Evolutionary conservation across 352 stramenopile species (phyloP).

Genomic region (Elongisporangium undulatum): DNA sequence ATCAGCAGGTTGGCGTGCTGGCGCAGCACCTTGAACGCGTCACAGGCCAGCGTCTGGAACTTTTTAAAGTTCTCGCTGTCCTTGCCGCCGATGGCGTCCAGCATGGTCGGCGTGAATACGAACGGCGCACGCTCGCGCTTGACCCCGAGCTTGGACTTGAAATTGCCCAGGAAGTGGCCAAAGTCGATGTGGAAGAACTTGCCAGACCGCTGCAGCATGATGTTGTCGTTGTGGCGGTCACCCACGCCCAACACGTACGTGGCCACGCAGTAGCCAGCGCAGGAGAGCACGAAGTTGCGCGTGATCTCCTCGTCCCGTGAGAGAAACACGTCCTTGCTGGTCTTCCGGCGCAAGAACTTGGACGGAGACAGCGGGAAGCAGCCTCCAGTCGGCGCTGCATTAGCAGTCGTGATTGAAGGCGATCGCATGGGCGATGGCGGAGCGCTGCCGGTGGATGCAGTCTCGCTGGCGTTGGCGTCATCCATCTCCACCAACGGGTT

Average conservation of each 20-base stretch:
- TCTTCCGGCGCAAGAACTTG: slow-evolving; percentile 27
- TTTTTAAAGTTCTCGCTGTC: slow-evolving; percentile 65
- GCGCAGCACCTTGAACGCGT: slow-evolving; percentile 72
- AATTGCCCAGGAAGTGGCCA: slow-evolving; percentile 94
- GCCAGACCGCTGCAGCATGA: slow-evolving; percentile 92
- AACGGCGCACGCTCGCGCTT: slow-evolving; percentile 90
- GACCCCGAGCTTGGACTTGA: slow-evolving; percentile 91
- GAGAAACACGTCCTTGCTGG: slow-evolving; percentile 8
- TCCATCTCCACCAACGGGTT: slow-evolving; percentile 3
- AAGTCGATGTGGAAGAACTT: slow-evolving; percentile 98
- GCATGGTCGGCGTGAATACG: slow-evolving; percentile 91
- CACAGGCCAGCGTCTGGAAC: slow-evolving; percentile 65
- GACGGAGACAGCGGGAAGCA: slow-evolving; percentile 55
- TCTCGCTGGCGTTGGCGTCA: slow-evolving; percentile 1
- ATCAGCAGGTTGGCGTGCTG: slow-evolving; percentile 78
- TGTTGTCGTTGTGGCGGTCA: slow-evolving; percentile 94
- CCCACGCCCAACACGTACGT: slow-evolving; percentile 93
- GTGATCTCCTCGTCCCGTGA: slow-evolving; percentile 46
- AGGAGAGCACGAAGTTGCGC: slow-evolving; percentile 88
- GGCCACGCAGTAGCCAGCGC: slow-evolving; percentile 91
- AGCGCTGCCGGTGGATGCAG: background rate
- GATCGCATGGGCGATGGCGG: background rate
- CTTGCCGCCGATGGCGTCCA: slow-evolving; percentile 78
- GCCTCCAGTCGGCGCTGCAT: background rate
- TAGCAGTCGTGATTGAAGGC: background rate